Evolutionary conservation across 805 yeast species (phyloP), one percentile per base, ranked within the genome.

Genomic region (Candida coquimbonensis): DNA sequence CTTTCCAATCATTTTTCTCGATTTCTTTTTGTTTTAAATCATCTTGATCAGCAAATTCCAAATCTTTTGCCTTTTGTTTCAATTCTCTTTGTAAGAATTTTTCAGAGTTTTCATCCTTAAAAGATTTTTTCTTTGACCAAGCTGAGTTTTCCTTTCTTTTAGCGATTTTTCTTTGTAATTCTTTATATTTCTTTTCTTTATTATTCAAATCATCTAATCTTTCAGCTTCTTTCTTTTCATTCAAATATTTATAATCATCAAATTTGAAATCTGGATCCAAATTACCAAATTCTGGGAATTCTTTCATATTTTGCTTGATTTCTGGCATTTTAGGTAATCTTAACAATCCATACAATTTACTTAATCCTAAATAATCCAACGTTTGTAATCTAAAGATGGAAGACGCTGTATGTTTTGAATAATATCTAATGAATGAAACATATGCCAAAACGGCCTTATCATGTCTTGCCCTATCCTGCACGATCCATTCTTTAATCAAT

Each of bases 281-380:
- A 88, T 90, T 87, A 1, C 96, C 97, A 50, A 79, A 81, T 31
- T 59, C 77, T 0, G 89, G 86, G 56, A 80, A 66, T 13, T 60
- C 52, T 35, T 66, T 53, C 3, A 81, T 67, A 53, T 74, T 69
- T 44, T 68, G 69, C 21, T 81, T 74, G 31, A 80, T 66, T 60
- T 93, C 99, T 0, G 99, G 99, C 98, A 95, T 93, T 54, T 81
- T 79, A 9, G 99, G 99, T 48, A 91, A 66, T 53, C 96, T 73
- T 38, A 87, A 64, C 2, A 93, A 64, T 1, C 96, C 96, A 62
- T 85, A 89, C 68, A 86, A 72, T 52, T 70, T 74, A 1, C 93
- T 96, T 8, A 85, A 51, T 0, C 82, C 84, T 25, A 81, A 60
- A 54, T 84, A 84, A 60, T 91, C 95, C 45, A 93, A 65, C 8